Evolutionary conservation across 768 basidiomycete species (phyloP).

Genomic region (Mycena polygramma): DNA sequence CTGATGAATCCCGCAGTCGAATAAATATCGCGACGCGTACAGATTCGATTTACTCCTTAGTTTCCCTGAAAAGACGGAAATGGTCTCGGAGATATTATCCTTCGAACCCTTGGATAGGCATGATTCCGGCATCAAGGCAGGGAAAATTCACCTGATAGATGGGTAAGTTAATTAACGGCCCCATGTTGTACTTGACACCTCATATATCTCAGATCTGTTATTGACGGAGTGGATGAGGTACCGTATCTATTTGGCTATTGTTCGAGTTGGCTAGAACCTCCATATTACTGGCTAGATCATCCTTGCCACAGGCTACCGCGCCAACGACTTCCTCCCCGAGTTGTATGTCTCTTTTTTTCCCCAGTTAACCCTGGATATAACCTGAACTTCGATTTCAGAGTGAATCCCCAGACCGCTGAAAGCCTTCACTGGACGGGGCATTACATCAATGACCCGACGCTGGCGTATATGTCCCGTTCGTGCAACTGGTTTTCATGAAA

Average conservation of each 20-base stretch:
- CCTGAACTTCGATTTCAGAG: not conserved
- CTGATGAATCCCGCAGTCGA: conserved; percentile 29
- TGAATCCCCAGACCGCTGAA: conserved; percentile 9
- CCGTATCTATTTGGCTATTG: not conserved
- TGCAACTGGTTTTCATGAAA: too few relatives aligned
- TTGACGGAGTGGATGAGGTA: conserved; percentile 45
- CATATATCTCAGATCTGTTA: too few relatives aligned
- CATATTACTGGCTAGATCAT: conserved; percentile 26
- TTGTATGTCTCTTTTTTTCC: not conserved
- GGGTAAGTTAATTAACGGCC: conserved; percentile 32
- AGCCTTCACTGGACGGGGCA: conserved; percentile 42
- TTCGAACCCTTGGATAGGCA: conserved; percentile 39
- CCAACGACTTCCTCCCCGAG: conserved; percentile 44
- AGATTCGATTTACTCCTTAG: conserved; percentile 35
- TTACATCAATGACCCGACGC: conserved; percentile 51
- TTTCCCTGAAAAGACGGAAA: conserved; percentile 42
- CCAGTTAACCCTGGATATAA: too few relatives aligned
- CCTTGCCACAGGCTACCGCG: conserved; percentile 48
- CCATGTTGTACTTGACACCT: too few relatives aligned
- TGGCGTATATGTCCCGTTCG: conserved; percentile 41
- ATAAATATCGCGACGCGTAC: conserved; percentile 30
- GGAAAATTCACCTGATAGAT: conserved; percentile 43
- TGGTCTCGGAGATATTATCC: conserved; percentile 43
- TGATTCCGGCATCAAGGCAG: conserved; percentile 37
- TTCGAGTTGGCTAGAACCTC: not conserved